These are phyloP conservation scores for Aspergillus sp. DNA, from an alignment of 2,329 filamentous ascomycete genomes.

Conservation along the genomic window DNA sequence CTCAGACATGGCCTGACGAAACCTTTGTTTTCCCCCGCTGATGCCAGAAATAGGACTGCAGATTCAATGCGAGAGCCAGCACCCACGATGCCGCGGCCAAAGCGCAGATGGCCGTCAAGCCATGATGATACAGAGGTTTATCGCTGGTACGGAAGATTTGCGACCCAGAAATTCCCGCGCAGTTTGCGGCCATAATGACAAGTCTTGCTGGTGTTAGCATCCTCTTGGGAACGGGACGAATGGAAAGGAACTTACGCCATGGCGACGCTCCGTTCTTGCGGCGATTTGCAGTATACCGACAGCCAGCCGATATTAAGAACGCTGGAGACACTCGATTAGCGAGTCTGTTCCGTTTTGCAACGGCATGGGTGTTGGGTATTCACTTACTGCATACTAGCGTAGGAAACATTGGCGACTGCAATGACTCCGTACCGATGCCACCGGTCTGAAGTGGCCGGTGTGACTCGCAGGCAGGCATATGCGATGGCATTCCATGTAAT, in stretches of 20 bases:
- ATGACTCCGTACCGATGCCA: constrained; percentile 34
- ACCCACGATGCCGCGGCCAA: constrained; percentile 28
- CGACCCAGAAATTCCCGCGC: constrained; percentile 60
- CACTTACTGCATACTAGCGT: constrained; percentile 39
- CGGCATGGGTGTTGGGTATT: neutral
- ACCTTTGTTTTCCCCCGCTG: constrained; percentile 18
- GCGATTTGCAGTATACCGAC: constrained; percentile 55
- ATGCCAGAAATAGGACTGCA: constrained; percentile 23
- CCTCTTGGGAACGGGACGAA: neutral
- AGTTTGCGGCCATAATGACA: constrained; percentile 62
- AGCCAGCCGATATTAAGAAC: constrained; percentile 61
- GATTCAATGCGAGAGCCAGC: constrained; percentile 14
- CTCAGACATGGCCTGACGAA: neutral
- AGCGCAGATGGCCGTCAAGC: constrained; percentile 25
- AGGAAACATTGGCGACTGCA: constrained; percentile 28
- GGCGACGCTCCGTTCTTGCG: constrained; percentile 58
- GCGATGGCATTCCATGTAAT: constrained; percentile 41
- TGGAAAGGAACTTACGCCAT: constrained; percentile 51
- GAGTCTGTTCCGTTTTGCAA: neutral
- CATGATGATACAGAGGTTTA: constrained; percentile 28
- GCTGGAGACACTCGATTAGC: constrained; percentile 9
- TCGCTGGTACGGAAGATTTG: constrained; percentile 53
- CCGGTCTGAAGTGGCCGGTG: constrained; percentile 18
- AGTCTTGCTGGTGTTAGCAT: constrained; percentile 19
- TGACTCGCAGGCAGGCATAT: constrained; percentile 35